phyloP scores from a whole-genome alignment of 805 yeast species.

The Wickerhamiella lipophila region DNA sequence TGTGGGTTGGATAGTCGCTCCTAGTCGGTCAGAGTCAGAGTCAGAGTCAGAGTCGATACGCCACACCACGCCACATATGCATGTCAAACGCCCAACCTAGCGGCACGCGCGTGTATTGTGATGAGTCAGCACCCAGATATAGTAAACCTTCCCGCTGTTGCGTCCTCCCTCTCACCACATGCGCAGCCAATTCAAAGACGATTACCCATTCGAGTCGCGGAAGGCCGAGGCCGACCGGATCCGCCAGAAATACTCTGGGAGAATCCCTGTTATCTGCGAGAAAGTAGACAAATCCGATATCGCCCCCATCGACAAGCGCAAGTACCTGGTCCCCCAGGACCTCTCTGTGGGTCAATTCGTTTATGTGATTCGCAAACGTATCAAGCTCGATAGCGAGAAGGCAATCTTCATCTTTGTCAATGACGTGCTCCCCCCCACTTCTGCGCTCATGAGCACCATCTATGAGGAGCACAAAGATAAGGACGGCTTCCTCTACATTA shows the following conservation, averaged over 20 bases:
- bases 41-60: too few relatives aligned
- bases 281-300: conserved; percentile 93
- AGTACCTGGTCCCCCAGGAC: conserved; percentile 91
- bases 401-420: conserved; percentile 95
- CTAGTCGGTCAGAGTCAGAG: too few relatives aligned
- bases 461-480: conserved; percentile 96
- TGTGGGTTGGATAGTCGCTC: too few relatives aligned
- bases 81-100: conserved; percentile 4
- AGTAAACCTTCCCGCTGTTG: conserved; percentile 4
- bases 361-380: conserved; percentile 91
- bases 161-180: conserved; percentile 28
- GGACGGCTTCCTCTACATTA: conserved; percentile 91
- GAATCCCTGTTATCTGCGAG: conserved; percentile 96
- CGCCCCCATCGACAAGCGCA: conserved; percentile 92
- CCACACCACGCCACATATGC: too few relatives aligned
- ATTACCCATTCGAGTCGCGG: conserved; percentile 89
- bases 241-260: conserved; percentile 72
- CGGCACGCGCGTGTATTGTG: neutral
- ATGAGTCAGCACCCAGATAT: conserved; percentile 9
- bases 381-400: conserved; percentile 90
- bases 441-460: conserved; percentile 87
- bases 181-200: conserved; percentile 93
- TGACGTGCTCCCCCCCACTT: conserved; percentile 95
- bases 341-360: conserved; percentile 97
- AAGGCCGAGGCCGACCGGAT: conserved; percentile 89